These are phyloP conservation scores for Russula foetens DNA, from an alignment of 768 basidiomycete species.

Conservation along the genomic window DNA sequence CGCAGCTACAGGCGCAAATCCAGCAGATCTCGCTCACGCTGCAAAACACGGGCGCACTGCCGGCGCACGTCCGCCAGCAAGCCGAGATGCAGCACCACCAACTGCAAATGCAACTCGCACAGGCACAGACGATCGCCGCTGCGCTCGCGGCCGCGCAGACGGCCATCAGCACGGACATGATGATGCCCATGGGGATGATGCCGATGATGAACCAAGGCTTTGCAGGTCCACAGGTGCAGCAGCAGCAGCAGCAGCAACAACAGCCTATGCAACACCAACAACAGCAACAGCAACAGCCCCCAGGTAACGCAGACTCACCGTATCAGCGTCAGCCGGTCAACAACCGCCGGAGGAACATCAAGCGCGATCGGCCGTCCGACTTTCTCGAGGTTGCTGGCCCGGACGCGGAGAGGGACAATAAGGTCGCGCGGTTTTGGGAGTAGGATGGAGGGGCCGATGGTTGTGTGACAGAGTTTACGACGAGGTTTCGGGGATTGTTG, in stretches of 20 bases:
- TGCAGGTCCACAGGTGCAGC: constrained; percentile 13
- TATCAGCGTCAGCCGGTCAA: constrained; percentile 81
- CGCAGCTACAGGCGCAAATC: constrained; percentile 80
- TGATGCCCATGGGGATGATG: constrained; percentile 25
- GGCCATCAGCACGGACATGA: constrained; percentile 34
- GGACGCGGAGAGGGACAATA: constrained; percentile 46
- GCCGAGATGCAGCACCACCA: constrained; percentile 81
- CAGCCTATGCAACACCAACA: constrained; percentile 29
- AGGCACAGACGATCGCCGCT: constrained; percentile 65
- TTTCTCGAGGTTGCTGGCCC: constrained; percentile 59
- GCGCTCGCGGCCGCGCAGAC: constrained; percentile 38
- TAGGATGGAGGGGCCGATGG: constrained; percentile 24
- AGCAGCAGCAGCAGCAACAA: constrained; percentile 29
- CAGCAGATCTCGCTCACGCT: constrained; percentile 72
- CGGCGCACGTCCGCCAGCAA: constrained; percentile 62
- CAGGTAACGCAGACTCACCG: constrained; percentile 67
- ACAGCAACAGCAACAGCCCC: constrained; percentile 54
- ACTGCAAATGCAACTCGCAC: constrained; percentile 68
- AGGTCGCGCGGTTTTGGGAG: constrained; percentile 74
- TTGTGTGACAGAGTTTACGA: background rate
- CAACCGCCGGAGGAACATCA: constrained; percentile 66
- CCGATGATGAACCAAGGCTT: constrained; percentile 16
- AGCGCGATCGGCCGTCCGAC: constrained; percentile 78
- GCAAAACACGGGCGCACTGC: constrained; percentile 64
- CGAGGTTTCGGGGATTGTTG: background rate